Evolutionary conservation across 2,329 filamentous ascomycete genomes (phyloP).

Genomic region (Aureobasidium mangrovei): DNA sequence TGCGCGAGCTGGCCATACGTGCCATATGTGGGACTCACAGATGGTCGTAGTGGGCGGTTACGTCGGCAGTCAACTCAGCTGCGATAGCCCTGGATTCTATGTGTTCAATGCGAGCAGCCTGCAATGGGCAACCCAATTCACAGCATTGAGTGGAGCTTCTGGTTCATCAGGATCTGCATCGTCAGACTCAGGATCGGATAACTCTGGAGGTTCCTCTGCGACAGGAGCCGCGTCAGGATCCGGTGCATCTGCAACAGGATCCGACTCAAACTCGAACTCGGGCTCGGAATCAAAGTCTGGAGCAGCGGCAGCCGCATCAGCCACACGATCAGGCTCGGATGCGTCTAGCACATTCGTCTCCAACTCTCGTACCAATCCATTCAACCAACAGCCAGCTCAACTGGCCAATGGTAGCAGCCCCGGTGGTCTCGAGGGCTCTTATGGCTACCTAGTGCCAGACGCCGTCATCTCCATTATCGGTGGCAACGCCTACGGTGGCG

Average conservation of each 20-base stretch:
- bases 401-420: conserved; percentile 37
- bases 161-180: conserved; percentile 26
- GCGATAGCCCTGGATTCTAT: conserved; percentile 62
- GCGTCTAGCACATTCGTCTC: conserved; percentile 22
- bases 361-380: conserved; percentile 28
- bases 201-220: conserved; percentile 11
- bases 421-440: conserved; percentile 49
- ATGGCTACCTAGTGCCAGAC: conserved; percentile 61
- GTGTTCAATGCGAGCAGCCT: conserved; percentile 67
- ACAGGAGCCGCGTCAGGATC: conserved; percentile 13
- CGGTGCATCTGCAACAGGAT: background rate
- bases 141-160: conserved; percentile 51
- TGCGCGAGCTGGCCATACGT: conserved; percentile 64
- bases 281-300: background rate
- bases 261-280: background rate
- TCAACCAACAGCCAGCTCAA: conserved; percentile 46
- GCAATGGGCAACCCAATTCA: conserved; percentile 62
- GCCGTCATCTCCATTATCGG: conserved; percentile 58
- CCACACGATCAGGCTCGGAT: conserved; percentile 11
- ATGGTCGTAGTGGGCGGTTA: conserved; percentile 72
- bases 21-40: conserved; percentile 69
- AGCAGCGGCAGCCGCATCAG: background rate
- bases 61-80: conserved; percentile 50
- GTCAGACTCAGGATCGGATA: conserved; percentile 20
- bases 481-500: conserved; percentile 55